These are phyloP conservation scores for Hypoxylon rickii DNA, from an alignment of 495 filamentous ascomycete species.

Conservation along the genomic window DNA sequence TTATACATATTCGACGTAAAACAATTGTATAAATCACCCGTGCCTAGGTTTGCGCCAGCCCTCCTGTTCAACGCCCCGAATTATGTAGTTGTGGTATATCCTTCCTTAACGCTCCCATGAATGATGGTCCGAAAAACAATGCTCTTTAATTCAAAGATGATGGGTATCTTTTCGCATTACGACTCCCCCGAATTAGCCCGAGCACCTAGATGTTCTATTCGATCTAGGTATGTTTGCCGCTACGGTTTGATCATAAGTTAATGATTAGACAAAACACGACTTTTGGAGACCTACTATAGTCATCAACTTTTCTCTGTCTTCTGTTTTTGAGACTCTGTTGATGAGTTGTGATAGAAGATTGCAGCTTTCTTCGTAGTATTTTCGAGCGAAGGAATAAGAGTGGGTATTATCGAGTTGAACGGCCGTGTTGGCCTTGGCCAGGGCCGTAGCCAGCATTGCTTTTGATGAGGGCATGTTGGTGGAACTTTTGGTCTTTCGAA, in stretches of 20 bases:
- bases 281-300: conserved; percentile 72
- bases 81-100: neutral
- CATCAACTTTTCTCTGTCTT: conserved; percentile 85
- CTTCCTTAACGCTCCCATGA: neutral
- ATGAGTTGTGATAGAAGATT: conserved; percentile 84
- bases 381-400: conserved; percentile 89
- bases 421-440: conserved; percentile 94
- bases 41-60: conserved; percentile 16
- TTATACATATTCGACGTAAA: conserved; percentile 25
- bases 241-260: conserved; percentile 14
- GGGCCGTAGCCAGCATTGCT: conserved; percentile 87
- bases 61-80: conserved; percentile 3
- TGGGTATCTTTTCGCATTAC: conserved; percentile 15
- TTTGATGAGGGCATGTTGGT: conserved; percentile 68
- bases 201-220: conserved; percentile 20
- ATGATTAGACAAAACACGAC: neutral
- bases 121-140: conserved; percentile 1
- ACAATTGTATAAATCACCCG: conserved; percentile 33
- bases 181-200: conserved; percentile 11
- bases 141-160: neutral
- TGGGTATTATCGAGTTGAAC: conserved; percentile 93
- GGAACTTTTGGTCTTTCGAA: too few relatives aligned
- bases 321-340: conserved; percentile 74
- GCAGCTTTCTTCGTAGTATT: conserved; percentile 90
- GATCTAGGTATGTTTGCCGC: conserved; percentile 26